A percentile compares a stretch with the other conserved stretches of the same genome.
Evolutionary conservation across 768 basidiomycete genomes (phyloP).

Genomic region (Hemileccinum impolitum): DNA sequence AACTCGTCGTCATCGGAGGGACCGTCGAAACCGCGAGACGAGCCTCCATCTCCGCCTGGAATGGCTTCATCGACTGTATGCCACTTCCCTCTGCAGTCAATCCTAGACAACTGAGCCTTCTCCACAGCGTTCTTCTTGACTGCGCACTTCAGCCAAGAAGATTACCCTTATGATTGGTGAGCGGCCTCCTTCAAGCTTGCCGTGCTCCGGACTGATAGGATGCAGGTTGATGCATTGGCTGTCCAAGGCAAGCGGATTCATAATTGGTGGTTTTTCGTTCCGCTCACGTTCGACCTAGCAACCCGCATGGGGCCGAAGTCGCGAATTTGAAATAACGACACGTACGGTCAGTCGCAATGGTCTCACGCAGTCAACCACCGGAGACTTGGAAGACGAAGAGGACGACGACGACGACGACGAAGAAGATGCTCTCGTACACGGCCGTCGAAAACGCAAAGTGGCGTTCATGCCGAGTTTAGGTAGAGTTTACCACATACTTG

Average conservation of each 20-base stretch:
- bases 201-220: conserved; percentile 3
- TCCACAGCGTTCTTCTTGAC: conserved; percentile 76
- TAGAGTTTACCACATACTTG: conserved; percentile 35
- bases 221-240: conserved; percentile 87
- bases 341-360: conserved; percentile 64
- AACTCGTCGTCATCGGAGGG: conserved; percentile 87
- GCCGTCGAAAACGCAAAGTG: conserved; percentile 72
- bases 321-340: conserved; percentile 89
- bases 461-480: conserved; percentile 85
- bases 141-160: conserved; percentile 84
- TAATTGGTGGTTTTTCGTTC: conserved; percentile 1
- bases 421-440: conserved; percentile 58
- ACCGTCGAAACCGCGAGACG: conserved; percentile 84
- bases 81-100: background rate
- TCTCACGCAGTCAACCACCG: conserved; percentile 63
- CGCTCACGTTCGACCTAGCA: conserved; percentile 48
- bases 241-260: conserved; percentile 52
- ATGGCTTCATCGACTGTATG: conserved; percentile 82
- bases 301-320: conserved; percentile 85
- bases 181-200: conserved; percentile 2
- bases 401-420: conserved; percentile 63
- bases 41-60: conserved; percentile 82
- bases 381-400: conserved; percentile 79
- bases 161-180: conserved; percentile 85
- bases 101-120: conserved; percentile 7